phyloP scores from a whole-genome alignment of 2,329 filamentous ascomycete species.

The Sarocladiaceae sp. region DNA sequence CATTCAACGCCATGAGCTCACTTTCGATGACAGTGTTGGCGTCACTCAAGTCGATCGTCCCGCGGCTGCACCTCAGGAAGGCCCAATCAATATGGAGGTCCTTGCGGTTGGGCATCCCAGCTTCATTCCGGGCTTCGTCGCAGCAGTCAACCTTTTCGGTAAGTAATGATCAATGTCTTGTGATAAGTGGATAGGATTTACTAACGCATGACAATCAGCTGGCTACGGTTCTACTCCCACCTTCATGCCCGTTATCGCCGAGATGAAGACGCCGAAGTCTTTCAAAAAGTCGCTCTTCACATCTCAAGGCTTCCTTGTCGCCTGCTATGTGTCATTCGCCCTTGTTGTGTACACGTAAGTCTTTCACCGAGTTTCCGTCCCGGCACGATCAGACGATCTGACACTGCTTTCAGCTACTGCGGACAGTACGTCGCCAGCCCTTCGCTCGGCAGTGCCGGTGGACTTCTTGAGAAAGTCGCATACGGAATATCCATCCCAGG shows the following conservation, averaged over 20 bases:
- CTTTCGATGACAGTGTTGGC: slow-evolving; percentile 23
- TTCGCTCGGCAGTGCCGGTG: slow-evolving; percentile 39
- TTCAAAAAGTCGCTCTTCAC: slow-evolving; percentile 19
- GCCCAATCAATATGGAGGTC: slow-evolving; percentile 21
- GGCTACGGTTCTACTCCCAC: slow-evolving; percentile 32
- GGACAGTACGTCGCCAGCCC: slow-evolving; percentile 41
- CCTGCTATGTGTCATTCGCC: slow-evolving; percentile 15
- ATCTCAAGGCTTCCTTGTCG: slow-evolving; percentile 12
- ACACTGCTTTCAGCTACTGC: slow-evolving; percentile 30
- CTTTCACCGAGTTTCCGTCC: no score
- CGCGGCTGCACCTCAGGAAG: slow-evolving; percentile 18
- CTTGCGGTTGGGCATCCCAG: slow-evolving; percentile 23
- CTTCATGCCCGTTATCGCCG: slow-evolving; percentile 27
- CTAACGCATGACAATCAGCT: slow-evolving; percentile 22
- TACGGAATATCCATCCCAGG: slow-evolving; percentile 33
- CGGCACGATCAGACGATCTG: slow-evolving; percentile 20
- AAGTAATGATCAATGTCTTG: not conserved
- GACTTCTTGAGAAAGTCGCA: slow-evolving; percentile 35
- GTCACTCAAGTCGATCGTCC: slow-evolving; percentile 25
- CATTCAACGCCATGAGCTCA: not conserved
- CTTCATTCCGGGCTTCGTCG: slow-evolving; percentile 20
- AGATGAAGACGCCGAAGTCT: slow-evolving; percentile 26
- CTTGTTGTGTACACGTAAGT: slow-evolving; percentile 15
- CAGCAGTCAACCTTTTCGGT: slow-evolving; percentile 25
- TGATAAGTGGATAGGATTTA: not conserved